Base-by-base conservation (phyloP, 176 grass and related monocot species). In the Areca catechu region DNA sequence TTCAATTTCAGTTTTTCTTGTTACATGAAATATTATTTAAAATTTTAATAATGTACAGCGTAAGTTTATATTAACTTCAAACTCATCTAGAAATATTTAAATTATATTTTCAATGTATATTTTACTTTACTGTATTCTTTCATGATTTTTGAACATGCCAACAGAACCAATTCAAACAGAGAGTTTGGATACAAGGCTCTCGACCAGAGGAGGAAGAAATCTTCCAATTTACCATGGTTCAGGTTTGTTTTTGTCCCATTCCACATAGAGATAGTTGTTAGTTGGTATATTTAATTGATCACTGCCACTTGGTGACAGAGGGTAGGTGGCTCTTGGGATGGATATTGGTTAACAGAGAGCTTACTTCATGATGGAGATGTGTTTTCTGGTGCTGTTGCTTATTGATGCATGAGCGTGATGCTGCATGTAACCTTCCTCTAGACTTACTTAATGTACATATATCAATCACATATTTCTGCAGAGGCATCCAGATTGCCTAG, bases 271-370 rank as follows among this genome's bases (percentile, higher is more conserved):
- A 22, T 19, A 23, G 21, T 16, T 61, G 15, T 3, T 62, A 23
- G 53, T 5, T 24, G 24, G 19, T 49, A 47, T 52, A 61, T 75
- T 56, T 66, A 30, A 84, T 62, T 28, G 3, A 19, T 48, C 73
- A 23, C 5, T 57, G 7, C 23, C 53, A 23, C 5, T 43, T 19
- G 9, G 53, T 43, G n/a, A 53, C 70, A 98, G 93, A 83, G 87
- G 63, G 67, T 89, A 5, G 87, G 93, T 15, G 88, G 93, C 24
- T 85, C 69, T 2, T 89, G 81, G 87, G 93, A 98, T 70, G 93
- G 93, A 22, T 98, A 92, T 67, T 98, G 81, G 87, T 64, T 98
- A 63, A 92, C 93, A 43, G 93, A 98, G 78, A 92, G 87, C 67
- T 58, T 98, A 77, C 72, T 85, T 60, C 77, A 79, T 18, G 79